These are phyloP conservation scores for Scedosporium dehoogii DNA, from an alignment of 2,329 filamentous ascomycete species.

Conservation along the genomic window DNA sequence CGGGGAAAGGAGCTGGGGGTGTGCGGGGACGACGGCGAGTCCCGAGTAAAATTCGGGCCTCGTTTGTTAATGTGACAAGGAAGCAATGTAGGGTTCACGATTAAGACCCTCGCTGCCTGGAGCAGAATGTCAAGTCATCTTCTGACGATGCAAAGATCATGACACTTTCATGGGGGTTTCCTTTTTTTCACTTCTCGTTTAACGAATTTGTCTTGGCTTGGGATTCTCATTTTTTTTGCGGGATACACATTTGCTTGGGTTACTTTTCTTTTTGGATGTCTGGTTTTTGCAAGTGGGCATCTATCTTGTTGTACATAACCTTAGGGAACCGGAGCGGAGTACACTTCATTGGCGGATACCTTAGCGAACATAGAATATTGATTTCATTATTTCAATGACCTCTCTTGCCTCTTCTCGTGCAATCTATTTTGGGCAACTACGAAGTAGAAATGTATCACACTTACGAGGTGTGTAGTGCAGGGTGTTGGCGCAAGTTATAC, in stretches of 20 bases:
- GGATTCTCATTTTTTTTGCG: no score
- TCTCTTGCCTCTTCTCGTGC: neutral
- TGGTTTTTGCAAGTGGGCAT: neutral
- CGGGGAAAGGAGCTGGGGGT: no score
- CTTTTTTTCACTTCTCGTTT: neutral
- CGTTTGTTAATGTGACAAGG: neutral
- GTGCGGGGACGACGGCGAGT: no score
- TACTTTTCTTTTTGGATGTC: neutral
- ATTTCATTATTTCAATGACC: neutral
- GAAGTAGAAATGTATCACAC: no score
- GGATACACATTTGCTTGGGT: neutral
- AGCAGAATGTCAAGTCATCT: no score
- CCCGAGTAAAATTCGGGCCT: neutral
- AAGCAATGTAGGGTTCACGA: no score
- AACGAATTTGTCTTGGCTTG: neutral
- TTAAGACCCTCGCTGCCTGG: no score
- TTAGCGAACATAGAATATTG: neutral
- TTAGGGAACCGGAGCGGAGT: neutral
- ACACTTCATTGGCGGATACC: conserved; percentile 1
- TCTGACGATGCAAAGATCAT: neutral
- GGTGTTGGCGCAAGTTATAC: no score
- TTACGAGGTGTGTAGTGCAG: no score
- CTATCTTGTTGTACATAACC: neutral
- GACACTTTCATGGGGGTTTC: neutral
- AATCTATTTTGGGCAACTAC: no score